A percentile compares a stretch with the other conserved stretches of the same genome.
These are phyloP conservation scores for Alopecurus myosuroides DNA, from an alignment of 176 grass and related monocot species.

Conservation along the genomic window DNA sequence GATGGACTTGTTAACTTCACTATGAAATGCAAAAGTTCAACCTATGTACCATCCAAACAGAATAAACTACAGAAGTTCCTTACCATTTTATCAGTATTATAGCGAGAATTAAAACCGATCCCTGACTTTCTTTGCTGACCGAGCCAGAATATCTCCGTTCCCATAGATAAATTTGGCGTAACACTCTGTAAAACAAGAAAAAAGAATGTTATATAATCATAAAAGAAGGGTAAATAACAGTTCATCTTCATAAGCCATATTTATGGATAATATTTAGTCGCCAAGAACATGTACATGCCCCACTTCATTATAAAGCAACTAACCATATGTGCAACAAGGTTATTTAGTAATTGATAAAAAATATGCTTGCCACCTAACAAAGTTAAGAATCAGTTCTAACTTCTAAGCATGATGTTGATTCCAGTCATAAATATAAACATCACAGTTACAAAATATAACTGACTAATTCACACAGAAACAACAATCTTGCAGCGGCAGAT, in stretches of 20 bases:
- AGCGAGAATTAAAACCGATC: slow-evolving; percentile 85
- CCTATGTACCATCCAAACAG: neutral
- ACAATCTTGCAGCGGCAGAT: neutral
- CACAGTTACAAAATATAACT: neutral
- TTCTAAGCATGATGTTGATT: neutral
- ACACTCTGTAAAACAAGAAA: slow-evolving; percentile 66
- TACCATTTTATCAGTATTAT: slow-evolving; percentile 98
- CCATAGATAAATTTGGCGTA: slow-evolving; percentile 81
- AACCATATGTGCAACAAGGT: neutral
- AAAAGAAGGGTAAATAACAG: neutral
- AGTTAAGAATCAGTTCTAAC: neutral
- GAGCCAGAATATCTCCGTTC: slow-evolving; percentile 95
- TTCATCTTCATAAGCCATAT: neutral
- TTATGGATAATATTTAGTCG: neutral
- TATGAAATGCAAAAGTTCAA: neutral
- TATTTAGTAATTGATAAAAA: neutral
- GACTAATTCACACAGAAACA: neutral
- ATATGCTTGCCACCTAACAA: neutral
- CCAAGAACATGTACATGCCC: neutral
- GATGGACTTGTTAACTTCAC: neutral
- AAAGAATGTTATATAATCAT: neutral
- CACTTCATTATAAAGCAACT: slow-evolving; percentile 10
- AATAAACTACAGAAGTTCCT: neutral
- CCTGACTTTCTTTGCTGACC: slow-evolving; percentile 97
- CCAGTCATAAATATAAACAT: neutral